phyloP scores from a whole-genome alignment of 345 rosid genomes.

The Trapa incisa region DNA sequence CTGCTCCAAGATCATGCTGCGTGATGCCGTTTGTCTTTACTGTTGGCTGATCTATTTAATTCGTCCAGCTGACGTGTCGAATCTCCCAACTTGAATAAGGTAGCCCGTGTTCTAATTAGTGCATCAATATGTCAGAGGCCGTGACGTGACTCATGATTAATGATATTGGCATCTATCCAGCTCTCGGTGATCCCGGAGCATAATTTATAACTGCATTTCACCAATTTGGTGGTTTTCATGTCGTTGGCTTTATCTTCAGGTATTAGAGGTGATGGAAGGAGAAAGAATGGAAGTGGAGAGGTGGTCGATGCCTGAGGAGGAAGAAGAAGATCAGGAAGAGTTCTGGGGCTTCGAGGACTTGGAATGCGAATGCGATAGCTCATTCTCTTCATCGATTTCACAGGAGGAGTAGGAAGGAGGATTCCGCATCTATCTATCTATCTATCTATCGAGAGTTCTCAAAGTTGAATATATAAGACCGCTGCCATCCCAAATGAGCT shows the following conservation, averaged over 20 bases:
- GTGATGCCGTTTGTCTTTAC: background rate
- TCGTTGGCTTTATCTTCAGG: slow-evolving; percentile 22
- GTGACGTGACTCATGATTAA: no score
- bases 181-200: no score
- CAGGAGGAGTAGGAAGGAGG: slow-evolving; percentile 17
- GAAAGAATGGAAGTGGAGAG: slow-evolving; percentile 48
- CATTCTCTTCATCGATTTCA: slow-evolving; percentile 35
- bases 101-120: background rate
- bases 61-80: background rate
- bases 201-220: no score
- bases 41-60: slow-evolving; percentile 4
- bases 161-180: no score
- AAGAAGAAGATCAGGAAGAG: slow-evolving; percentile 51
- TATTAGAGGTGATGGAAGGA: slow-evolving; percentile 48
- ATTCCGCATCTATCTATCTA: slow-evolving; percentile 32
- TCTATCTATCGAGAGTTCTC: slow-evolving; percentile 26
- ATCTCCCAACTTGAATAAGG: slow-evolving; percentile 5
- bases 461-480: background rate
- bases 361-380: slow-evolving; percentile 46
- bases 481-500: no score
- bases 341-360: slow-evolving; percentile 92
- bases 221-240: background rate
- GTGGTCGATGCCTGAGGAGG: slow-evolving; percentile 80
- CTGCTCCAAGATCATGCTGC: background rate
- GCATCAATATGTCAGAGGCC: no score